Conservation (phyloP, 257 asterid species). For the Echites panduratus region DNA sequence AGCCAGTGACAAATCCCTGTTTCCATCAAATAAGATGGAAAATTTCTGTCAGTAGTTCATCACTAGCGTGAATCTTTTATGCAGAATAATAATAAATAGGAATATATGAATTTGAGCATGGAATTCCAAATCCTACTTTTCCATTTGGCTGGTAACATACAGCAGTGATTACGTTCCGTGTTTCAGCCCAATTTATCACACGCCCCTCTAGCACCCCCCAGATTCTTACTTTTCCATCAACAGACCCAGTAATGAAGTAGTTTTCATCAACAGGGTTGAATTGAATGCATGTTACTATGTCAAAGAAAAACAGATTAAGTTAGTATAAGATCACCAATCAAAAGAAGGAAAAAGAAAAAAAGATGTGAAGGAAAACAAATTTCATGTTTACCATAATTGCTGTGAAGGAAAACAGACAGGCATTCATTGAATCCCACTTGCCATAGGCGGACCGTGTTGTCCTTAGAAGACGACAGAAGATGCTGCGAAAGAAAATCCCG, state of each 20-base stretch:
- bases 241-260: conserved; percentile 68
- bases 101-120: neutral
- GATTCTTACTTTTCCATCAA: conserved; percentile 80
- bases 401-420: conserved; percentile 60
- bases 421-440: conserved; percentile 47
- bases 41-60: neutral
- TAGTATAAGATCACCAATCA: neutral
- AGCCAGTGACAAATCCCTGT: conserved; percentile 76
- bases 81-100: neutral
- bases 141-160: conserved; percentile 76
- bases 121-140: conserved; percentile 35
- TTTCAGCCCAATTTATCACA: conserved; percentile 68
- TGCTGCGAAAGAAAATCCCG: conserved; percentile 37
- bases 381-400: conserved; percentile 49
- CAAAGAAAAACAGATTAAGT: conserved; percentile 10
- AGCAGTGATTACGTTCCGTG: conserved; percentile 51
- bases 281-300: conserved; percentile 75
- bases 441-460: conserved; percentile 76
- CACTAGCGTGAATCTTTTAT: neutral
- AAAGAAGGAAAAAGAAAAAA: neutral
- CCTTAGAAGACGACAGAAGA: conserved; percentile 70
- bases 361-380: neutral
- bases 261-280: conserved; percentile 74
- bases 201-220: conserved; percentile 58
- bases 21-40: neutral